Conservation (phyloP, 495 filamentous ascomycete species). For the Penicillium macrosclerotiorum region DNA sequence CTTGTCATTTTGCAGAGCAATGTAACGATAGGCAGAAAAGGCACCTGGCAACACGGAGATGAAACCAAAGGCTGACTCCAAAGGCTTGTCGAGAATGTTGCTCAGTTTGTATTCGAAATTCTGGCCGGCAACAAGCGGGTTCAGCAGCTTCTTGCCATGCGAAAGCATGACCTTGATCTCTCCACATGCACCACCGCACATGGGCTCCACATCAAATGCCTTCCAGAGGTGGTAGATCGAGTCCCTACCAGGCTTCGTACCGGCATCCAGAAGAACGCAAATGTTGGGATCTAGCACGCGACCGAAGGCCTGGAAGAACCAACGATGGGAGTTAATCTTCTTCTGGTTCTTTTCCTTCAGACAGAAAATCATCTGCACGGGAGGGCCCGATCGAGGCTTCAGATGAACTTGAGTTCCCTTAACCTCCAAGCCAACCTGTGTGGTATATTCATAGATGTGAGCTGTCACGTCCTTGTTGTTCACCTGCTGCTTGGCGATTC, state of each 20-base stretch:
- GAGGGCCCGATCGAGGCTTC: constrained; percentile 68
- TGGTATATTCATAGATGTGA: constrained; percentile 99
- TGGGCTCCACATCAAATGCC: constrained; percentile 95
- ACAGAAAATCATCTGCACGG: constrained; percentile 97
- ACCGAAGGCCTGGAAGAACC: constrained; percentile 99
- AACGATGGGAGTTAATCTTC: constrained; percentile 99
- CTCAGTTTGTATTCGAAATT: constrained; percentile 99
- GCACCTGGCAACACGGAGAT: constrained; percentile 96
- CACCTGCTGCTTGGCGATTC: constrained; percentile 97
- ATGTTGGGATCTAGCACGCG: constrained; percentile 91
- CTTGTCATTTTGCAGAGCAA: constrained; percentile 95
- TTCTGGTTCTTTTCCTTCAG: constrained; percentile 99
- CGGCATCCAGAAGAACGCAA: constrained; percentile 93
- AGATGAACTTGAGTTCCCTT: constrained; percentile 86
- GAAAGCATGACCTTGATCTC: constrained; percentile 99
- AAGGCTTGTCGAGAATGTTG: constrained; percentile 97
- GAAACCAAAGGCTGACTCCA: constrained; percentile 97
- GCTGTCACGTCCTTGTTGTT: constrained; percentile 96
- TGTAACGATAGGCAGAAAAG: constrained; percentile 94
- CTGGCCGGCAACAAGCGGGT: constrained; percentile 92
- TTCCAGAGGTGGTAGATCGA: constrained; percentile 99
- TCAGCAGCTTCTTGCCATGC: constrained; percentile 86
- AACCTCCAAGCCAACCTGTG: constrained; percentile 81
- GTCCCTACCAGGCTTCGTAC: constrained; percentile 87
- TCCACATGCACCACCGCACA: constrained; percentile 95